These are phyloP conservation scores for Sabuloglossum arenarium DNA, from an alignment of 495 filamentous ascomycete genomes.

Conservation along the genomic window DNA sequence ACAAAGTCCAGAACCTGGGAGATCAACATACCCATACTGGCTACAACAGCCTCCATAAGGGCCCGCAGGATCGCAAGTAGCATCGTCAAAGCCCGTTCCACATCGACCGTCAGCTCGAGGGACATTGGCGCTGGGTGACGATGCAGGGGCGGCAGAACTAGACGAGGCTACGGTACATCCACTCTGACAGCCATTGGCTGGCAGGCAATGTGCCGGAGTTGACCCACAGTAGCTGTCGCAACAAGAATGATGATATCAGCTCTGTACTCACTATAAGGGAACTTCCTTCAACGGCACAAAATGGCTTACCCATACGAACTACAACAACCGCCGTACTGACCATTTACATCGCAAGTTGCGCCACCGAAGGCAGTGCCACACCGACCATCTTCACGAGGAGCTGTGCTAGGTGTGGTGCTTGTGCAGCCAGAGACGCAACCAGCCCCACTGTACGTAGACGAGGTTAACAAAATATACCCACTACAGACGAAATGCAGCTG, in stretches of 20 bases:
- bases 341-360: conserved; percentile 13
- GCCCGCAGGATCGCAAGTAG: background rate
- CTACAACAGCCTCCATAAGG: conserved; percentile 13
- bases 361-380: conserved; percentile 11
- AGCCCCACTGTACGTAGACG: conserved; percentile 7
- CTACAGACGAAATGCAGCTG: background rate
- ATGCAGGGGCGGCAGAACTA: background rate
- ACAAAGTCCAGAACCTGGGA: background rate
- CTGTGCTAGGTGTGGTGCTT: conserved; percentile 7
- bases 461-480: background rate
- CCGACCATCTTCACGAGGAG: conserved; percentile 11
- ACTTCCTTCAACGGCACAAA: background rate
- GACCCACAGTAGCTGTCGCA: background rate
- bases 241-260: background rate
- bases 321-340: conserved; percentile 5
- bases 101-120: background rate
- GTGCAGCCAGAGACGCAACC: conserved; percentile 16
- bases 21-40: conserved; percentile 10
- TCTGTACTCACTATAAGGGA: background rate
- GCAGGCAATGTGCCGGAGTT: background rate
- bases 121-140: background rate
- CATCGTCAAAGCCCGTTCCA: background rate
- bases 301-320: background rate
- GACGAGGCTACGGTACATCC: background rate
- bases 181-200: background rate